Percentiles rank a stretch among this genome's conserved stretches.
Evolutionary conservation across 2,329 filamentous ascomycete species (phyloP).

Genomic region (Tolypocladium guangdongense): DNA sequence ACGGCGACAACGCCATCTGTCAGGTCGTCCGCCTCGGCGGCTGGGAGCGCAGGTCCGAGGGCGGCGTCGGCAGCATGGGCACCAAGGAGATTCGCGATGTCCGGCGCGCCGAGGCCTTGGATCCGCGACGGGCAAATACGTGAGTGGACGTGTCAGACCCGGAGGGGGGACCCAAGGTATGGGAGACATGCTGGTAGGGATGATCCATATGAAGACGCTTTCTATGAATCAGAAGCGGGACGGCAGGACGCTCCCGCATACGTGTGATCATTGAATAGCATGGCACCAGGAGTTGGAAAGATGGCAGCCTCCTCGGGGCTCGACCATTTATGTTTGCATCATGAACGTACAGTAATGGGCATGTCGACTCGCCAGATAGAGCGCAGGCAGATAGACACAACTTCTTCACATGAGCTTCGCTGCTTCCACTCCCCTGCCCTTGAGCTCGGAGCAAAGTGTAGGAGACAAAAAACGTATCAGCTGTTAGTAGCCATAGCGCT

Average conservation of each 20-base stretch:
- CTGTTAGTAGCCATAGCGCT: constrained; percentile 22
- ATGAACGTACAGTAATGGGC: neutral
- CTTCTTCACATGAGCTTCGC: too few relatives aligned
- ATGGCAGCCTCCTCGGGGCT: neutral
- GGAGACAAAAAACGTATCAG: neutral
- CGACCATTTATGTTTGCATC: neutral
- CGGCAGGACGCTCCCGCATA: neutral
- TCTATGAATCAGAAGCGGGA: neutral
- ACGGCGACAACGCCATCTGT: constrained; percentile 59
- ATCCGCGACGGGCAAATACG: constrained; percentile 61
- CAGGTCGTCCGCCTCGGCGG: constrained; percentile 56
- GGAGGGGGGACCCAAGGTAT: neutral
- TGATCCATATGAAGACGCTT: neutral
- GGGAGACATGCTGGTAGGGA: neutral
- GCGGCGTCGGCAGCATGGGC: constrained; percentile 76
- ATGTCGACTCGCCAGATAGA: neutral
- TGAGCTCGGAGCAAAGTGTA: too few relatives aligned
- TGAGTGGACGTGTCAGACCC: constrained; percentile 12
- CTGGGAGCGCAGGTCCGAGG: constrained; percentile 66
- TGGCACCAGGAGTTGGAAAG: neutral
- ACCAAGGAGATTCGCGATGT: constrained; percentile 88
- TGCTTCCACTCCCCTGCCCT: neutral
- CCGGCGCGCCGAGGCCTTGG: constrained; percentile 66
- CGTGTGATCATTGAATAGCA: neutral
- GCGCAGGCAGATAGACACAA: neutral